Percentiles rank a stretch among this genome's conserved stretches.
These are phyloP conservation scores for Friedmanniomyces simplex DNA, from an alignment of 495 filamentous ascomycete species.

Conservation along the genomic window DNA sequence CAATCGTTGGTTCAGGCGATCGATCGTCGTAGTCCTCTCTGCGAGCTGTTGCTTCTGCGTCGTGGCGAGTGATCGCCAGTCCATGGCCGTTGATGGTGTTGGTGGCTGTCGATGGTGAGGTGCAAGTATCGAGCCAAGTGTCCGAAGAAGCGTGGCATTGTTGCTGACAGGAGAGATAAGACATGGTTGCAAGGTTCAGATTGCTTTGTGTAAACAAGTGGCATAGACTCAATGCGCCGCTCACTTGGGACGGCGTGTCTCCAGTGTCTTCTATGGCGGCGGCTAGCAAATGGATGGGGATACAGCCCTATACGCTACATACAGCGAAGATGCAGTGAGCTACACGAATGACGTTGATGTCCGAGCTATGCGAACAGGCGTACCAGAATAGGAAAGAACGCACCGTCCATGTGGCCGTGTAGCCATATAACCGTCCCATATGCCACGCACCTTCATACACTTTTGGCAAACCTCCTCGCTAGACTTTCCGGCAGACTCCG, in stretches of 20 bases:
- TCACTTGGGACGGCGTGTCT: not conserved
- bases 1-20: not conserved
- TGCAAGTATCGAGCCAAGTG: no score
- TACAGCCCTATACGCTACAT: not conserved
- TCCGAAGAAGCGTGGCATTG: not conserved
- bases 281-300: not conserved
- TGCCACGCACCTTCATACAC: not conserved
- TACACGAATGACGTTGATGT: not conserved
- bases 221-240: not conserved
- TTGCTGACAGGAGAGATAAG: not conserved
- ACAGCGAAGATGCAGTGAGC: not conserved
- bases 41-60: not conserved
- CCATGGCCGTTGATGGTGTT: not conserved
- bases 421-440: not conserved
- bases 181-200: not conserved
- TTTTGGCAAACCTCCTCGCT: not conserved
- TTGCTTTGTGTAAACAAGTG: not conserved
- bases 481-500: not conserved
- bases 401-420: not conserved
- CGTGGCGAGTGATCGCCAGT: not conserved
- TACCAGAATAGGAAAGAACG: not conserved
- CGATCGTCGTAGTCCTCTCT: not conserved
- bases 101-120: no score
- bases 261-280: not conserved
- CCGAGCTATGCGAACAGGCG: not conserved